Percentiles rank a stretch among this genome's conserved stretches.
Evolutionary conservation across 2,329 filamentous ascomycete species (phyloP).

Genomic region (Periconia macrospinosa): DNA sequence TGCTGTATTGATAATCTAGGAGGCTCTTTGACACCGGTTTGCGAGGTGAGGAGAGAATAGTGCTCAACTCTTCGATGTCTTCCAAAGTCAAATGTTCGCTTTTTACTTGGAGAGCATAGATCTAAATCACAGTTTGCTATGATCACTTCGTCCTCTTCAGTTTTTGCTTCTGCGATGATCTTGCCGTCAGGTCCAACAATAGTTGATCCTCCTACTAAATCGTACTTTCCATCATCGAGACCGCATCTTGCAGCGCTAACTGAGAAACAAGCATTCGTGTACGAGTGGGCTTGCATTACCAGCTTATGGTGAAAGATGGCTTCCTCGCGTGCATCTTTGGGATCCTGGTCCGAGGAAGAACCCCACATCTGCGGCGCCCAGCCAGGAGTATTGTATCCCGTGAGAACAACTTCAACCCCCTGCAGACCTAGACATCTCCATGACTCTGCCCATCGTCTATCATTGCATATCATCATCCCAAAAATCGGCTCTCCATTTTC

Average conservation of each 20-base stretch:
- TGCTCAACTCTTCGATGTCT: constrained; percentile 21
- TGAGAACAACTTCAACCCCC: constrained; percentile 51
- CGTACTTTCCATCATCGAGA: constrained; percentile 51
- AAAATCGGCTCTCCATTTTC: constrained; percentile 52
- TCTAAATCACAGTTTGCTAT: constrained; percentile 53
- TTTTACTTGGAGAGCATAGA: constrained; percentile 49
- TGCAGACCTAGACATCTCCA: constrained; percentile 57
- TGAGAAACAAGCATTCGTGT: constrained; percentile 55
- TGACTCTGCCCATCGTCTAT: constrained; percentile 55
- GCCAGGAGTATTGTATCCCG: constrained; percentile 49
- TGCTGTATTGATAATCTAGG: constrained; percentile 22
- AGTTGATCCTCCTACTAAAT: constrained; percentile 51
- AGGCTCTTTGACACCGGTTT: constrained; percentile 32
- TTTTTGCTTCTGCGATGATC: constrained; percentile 51
- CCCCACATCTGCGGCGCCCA: constrained; percentile 52
- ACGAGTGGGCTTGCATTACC: constrained; percentile 55
- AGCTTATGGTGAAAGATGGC: constrained; percentile 56
- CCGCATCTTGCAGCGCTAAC: constrained; percentile 54
- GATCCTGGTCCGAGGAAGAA: constrained; percentile 42
- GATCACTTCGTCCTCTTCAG: constrained; percentile 53
- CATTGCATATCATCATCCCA: constrained; percentile 60
- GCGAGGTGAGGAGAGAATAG: constrained; percentile 15
- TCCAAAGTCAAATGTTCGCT: constrained; percentile 42
- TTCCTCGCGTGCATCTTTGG: constrained; percentile 47
- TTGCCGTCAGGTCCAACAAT: constrained; percentile 52